phyloP scores from a whole-genome alignment of 495 filamentous ascomycete species.

The Aspergillus steynii region DNA sequence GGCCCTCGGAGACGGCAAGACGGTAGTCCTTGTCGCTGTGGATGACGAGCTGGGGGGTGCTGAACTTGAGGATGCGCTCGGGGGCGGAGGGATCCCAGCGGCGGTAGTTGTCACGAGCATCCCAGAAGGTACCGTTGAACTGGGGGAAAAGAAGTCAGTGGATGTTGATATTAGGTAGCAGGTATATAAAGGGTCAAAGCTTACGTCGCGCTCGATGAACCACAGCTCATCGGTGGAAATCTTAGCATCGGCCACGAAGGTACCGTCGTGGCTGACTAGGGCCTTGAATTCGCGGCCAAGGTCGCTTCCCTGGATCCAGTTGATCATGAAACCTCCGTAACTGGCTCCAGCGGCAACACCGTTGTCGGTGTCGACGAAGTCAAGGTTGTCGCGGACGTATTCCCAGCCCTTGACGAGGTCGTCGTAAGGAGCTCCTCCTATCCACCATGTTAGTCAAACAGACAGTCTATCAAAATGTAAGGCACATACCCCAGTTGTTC shows the following conservation, averaged over 20 bases:
- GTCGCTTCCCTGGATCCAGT: constrained; percentile 57
- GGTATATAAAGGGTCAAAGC: constrained; percentile 17
- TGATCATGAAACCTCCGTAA: constrained; percentile 57
- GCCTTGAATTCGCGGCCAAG: constrained; percentile 55
- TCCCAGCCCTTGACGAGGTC: constrained; percentile 54
- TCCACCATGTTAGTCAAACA: constrained; percentile 2
- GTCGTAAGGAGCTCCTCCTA: constrained; percentile 51
- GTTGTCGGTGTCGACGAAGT: constrained; percentile 49
- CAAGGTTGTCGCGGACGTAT: constrained; percentile 48
- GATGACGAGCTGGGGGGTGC: constrained; percentile 48
- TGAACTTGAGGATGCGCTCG: constrained; percentile 37
- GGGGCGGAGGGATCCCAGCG: constrained; percentile 43
- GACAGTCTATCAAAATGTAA: background rate
- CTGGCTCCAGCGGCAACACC: constrained; percentile 52
- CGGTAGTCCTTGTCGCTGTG: constrained; percentile 48
- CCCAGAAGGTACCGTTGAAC: constrained; percentile 49
- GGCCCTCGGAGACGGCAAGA: constrained; percentile 42
- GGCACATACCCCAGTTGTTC: constrained; percentile 46
- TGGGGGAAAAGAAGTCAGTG: constrained; percentile 15
- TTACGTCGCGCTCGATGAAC: constrained; percentile 40
- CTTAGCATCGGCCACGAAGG: constrained; percentile 44
- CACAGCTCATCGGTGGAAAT: constrained; percentile 52
- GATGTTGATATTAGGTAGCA: constrained; percentile 6
- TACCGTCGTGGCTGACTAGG: constrained; percentile 49
- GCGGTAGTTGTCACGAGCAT: constrained; percentile 42